A percentile compares a stretch with the other conserved stretches of the same genome.
Conservation (phyloP, 257 asterid species). For the Solanum medicagineum region DNA sequence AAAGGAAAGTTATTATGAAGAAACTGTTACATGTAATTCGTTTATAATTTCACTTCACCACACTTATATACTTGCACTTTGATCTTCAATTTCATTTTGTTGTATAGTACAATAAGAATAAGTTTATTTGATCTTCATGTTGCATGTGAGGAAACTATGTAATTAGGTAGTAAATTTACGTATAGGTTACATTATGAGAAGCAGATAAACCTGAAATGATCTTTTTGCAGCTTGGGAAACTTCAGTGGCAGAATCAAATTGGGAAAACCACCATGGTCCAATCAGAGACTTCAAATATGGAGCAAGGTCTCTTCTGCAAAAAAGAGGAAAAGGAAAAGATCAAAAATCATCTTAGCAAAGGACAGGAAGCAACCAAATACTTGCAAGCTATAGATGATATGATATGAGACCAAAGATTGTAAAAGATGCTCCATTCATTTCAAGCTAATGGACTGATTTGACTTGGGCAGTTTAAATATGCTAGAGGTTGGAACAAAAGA, state of each 20-base stretch:
- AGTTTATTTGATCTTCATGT: background rate
- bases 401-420: background rate
- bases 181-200: background rate
- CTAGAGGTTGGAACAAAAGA: background rate
- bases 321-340: slow-evolving; percentile 7
- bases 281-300: slow-evolving; percentile 77
- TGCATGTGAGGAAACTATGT: background rate
- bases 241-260: slow-evolving; percentile 80
- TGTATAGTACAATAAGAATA: background rate
- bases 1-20: background rate
- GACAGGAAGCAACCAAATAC: background rate
- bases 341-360: background rate
- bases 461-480: background rate
- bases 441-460: background rate
- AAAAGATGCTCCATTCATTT: background rate
- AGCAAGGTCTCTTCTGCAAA: slow-evolving; percentile 87
- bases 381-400: background rate
- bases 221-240: slow-evolving; percentile 91
- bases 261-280: slow-evolving; percentile 99
- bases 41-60: background rate
- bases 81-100: background rate
- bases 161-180: background rate
- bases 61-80: background rate
- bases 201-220: slow-evolving; percentile 74
- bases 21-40: background rate